Evolutionary conservation across 371 early-diverging fungal genomes (phyloP), one percentile per base, ranked within the genome.

Genomic region (Actinomortierella ambigua): DNA sequence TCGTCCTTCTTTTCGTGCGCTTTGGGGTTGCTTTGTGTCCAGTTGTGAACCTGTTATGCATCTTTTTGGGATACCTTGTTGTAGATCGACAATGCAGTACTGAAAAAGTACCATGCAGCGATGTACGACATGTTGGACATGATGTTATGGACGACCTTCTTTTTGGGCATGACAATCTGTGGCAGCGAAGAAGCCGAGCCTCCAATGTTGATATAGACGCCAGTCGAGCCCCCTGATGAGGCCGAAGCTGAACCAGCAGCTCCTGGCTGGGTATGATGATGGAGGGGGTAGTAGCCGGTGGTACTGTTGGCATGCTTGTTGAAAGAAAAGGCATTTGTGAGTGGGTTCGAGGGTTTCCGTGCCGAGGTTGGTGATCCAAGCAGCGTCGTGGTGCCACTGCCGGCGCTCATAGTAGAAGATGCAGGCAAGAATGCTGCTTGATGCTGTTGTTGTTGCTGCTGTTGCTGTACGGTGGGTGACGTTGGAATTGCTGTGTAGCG

Each of bases 51-150:
- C 24, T 15, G n/a, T 51, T 28, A n/a, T 26, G 15, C 11, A 11
- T 4, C 48, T 24, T 3, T 13, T 26, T 28, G 14, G n/a, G 24
- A 70, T 87, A 85, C 87, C 63, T 92, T 94, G 83, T 96, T 96
- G 85, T 93, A 95, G 13, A 94, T 78, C 5, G 88, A 87, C 23
- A 95, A 81, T 2, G 80, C 68, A 0, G 91, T 88, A 5, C 95
- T 94, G 53, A 90, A 89, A 22, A 82, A 77, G 55, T 86, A 85
- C 86, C 85, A 83, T 7, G 68, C 59, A 1, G 69, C 53, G 47
- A 85, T 85, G 57, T 78, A 83, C 0, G 71, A 57, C 46, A 81
- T 18, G 55, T 83, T 85, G 44, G 65, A 61, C 13, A 50, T 53
- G 22, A 71, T 58, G 42, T 71, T 58, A 39, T 61, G 62, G 0